phyloP scores from a whole-genome alignment of 78 protist genomes.

The Dictyostelium brefeldianum region DNA sequence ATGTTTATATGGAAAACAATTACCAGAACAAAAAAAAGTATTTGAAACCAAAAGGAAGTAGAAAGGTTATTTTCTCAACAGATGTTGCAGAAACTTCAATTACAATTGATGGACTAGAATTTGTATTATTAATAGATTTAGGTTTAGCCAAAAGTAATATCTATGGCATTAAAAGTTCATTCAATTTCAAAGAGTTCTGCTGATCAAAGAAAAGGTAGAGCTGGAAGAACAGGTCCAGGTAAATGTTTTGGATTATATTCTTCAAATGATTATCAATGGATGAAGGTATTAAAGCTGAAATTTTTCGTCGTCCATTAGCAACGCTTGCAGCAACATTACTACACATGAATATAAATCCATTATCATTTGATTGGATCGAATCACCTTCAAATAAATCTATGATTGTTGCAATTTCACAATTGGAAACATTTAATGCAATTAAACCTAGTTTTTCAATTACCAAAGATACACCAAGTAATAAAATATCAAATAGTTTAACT shows the following conservation, averaged over 20 bases:
- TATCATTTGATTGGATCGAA: background rate
- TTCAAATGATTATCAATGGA: background rate
- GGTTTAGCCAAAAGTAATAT: constrained; percentile 91
- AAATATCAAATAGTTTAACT: too few relatives aligned
- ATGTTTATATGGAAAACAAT: constrained; percentile 78
- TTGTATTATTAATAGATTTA: constrained; percentile 96
- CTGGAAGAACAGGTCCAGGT: constrained; percentile 94
- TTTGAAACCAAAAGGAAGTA: constrained; percentile 67
- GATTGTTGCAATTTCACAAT: too few relatives aligned
- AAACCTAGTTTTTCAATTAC: too few relatives aligned
- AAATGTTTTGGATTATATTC: constrained; percentile 77
- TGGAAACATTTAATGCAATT: too few relatives aligned
- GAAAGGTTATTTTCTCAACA: constrained; percentile 96
- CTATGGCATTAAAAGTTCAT: constrained; percentile 95
- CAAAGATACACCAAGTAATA: too few relatives aligned
- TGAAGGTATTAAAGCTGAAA: background rate
- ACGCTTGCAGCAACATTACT: constrained; percentile 1
- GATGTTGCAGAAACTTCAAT: constrained; percentile 97
- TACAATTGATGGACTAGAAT: constrained; percentile 94
- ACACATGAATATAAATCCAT: background rate
- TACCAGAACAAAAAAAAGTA: constrained; percentile 63
- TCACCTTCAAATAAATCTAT: too few relatives aligned
- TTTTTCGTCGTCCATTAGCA: constrained; percentile 5
- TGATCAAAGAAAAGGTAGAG: constrained; percentile 96
- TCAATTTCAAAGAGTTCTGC: constrained; percentile 87